Percentiles rank a stretch among this genome's conserved stretches.
phyloP scores from a whole-genome alignment of 441 rosid species.

The Monsonia emarginata region DNA sequence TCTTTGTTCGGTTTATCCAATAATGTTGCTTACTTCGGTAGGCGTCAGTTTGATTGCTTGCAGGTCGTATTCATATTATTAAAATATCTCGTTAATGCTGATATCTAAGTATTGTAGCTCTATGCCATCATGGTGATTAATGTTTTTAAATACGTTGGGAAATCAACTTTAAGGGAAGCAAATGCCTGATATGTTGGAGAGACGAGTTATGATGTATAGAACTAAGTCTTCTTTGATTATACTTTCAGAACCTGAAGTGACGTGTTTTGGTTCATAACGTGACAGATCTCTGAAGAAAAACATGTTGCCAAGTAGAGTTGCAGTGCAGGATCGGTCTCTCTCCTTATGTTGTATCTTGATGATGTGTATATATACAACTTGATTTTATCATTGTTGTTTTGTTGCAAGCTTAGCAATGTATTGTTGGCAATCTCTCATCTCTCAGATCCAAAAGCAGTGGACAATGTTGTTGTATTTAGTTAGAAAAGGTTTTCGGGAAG shows the following conservation, averaged over 20 bases:
- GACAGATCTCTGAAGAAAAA: neutral
- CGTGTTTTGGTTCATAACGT: neutral
- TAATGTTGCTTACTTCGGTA: no score
- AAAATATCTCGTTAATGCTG: neutral
- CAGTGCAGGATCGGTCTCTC: neutral
- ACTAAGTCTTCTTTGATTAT: neutral
- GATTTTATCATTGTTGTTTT: neutral
- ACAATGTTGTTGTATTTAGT: no score
- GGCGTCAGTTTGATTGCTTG: no score
- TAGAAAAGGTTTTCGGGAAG: no score
- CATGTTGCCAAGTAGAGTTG: neutral
- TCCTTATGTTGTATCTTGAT: neutral
- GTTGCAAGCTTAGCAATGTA: neutral
- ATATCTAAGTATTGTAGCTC: no score
- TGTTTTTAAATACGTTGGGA: no score
- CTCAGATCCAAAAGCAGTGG: no score
- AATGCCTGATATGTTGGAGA: neutral
- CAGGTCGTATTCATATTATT: neutral
- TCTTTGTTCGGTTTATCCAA: no score
- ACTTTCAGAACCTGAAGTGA: neutral
- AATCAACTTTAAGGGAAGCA: no score
- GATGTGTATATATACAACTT: neutral
- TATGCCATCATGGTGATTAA: neutral
- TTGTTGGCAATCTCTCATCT: no score
- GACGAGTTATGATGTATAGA: neutral